Evolutionary conservation across 805 yeast genomes (phyloP).

Genomic region (Candida golubevii): DNA sequence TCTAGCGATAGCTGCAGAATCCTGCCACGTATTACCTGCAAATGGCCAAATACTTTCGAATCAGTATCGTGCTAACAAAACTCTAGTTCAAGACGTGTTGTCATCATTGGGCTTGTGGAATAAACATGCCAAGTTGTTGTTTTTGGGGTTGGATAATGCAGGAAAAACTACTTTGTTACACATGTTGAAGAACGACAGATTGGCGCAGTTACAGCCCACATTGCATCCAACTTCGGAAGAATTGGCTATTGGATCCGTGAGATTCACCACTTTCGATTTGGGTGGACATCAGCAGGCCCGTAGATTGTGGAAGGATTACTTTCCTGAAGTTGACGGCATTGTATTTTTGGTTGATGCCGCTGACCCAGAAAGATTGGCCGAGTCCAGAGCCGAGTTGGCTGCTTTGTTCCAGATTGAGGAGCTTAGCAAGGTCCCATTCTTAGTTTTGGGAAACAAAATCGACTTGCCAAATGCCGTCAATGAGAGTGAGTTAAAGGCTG

Average conservation of each 20-base stretch:
- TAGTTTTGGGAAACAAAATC: constrained; percentile 93
- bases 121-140: constrained; percentile 45
- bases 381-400: constrained; percentile 91
- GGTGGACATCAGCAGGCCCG: constrained; percentile 99
- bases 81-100: constrained; percentile 41
- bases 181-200: constrained; percentile 78
- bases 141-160: constrained; percentile 45
- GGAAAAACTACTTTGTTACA: constrained; percentile 46
- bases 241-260: constrained; percentile 90
- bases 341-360: constrained; percentile 97
- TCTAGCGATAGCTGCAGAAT: too few relatives aligned
- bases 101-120: constrained; percentile 46
- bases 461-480: constrained; percentile 92
- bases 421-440: constrained; percentile 82
- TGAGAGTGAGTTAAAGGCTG: constrained; percentile 89
- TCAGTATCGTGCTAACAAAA: too few relatives aligned
- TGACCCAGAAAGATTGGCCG: constrained; percentile 91
- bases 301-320: constrained; percentile 98
- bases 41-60: too few relatives aligned
- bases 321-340: constrained; percentile 98
- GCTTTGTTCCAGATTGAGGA: constrained; percentile 91
- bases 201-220: constrained; percentile 97
- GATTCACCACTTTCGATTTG: constrained; percentile 95
- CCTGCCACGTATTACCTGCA: background rate
- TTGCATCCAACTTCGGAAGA: constrained; percentile 99